A percentile compares a stretch with the other conserved stretches of the same genome.
Evolutionary conservation across 2,329 filamentous ascomycete species (phyloP).

Genomic region (Keithomyces neogunnii): DNA sequence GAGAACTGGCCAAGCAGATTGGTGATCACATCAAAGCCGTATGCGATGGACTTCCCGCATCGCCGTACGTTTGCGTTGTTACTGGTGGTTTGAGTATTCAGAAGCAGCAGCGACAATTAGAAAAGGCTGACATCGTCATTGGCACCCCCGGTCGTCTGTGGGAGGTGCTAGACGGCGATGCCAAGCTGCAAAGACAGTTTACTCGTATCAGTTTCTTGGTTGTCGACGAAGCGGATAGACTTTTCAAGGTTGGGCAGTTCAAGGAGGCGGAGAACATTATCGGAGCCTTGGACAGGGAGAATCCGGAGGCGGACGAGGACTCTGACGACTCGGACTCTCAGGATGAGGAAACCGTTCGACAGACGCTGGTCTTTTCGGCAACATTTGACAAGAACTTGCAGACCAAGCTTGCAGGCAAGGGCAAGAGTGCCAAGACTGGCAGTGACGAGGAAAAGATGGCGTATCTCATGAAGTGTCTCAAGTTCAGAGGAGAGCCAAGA

Average conservation of each 20-base stretch:
- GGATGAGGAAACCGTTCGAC: constrained; percentile 43
- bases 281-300: constrained; percentile 63
- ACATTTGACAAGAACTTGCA: constrained; percentile 90
- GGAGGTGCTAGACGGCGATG: constrained; percentile 79
- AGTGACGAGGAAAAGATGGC: constrained; percentile 78
- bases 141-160: constrained; percentile 87
- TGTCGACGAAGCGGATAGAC: constrained; percentile 86
- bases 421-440: constrained; percentile 35
- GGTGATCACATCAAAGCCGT: constrained; percentile 72
- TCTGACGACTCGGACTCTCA: constrained; percentile 41
- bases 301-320: constrained; percentile 50
- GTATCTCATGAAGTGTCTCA: constrained; percentile 82
- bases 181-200: constrained; percentile 60
- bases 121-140: constrained; percentile 83
- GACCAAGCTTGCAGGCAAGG: constrained; percentile 78
- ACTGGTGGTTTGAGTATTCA: constrained; percentile 91
- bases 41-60: constrained; percentile 50
- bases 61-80: constrained; percentile 73
- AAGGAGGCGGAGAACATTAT: constrained; percentile 90
- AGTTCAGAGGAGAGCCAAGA: constrained; percentile 77
- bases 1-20: constrained; percentile 90
- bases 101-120: constrained; percentile 82
- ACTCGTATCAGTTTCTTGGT: constrained; percentile 74
- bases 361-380: constrained; percentile 93
- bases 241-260: constrained; percentile 89